These are phyloP conservation scores for Whalleya microplaca DNA, from an alignment of 2,329 filamentous ascomycete species.

Conservation along the genomic window DNA sequence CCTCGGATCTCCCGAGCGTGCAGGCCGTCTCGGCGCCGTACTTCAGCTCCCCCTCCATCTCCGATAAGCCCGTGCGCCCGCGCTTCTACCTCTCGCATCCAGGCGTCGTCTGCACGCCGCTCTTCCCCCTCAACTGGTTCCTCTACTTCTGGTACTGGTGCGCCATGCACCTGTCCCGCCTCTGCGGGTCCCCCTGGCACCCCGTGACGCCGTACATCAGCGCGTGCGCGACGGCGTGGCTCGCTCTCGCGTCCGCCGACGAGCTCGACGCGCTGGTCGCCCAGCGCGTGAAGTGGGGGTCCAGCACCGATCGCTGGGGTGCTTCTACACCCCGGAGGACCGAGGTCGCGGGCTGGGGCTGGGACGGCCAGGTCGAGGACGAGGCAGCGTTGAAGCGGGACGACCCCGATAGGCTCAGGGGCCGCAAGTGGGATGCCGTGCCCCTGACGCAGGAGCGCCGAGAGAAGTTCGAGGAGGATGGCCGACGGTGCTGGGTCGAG, in stretches of 20 bases:
- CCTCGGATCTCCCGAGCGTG: constrained; percentile 68
- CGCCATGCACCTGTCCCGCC: constrained; percentile 72
- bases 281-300: constrained; percentile 80
- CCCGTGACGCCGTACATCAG: constrained; percentile 74
- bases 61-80: constrained; percentile 47
- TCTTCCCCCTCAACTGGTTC: constrained; percentile 74
- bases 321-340: constrained; percentile 70
- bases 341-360: constrained; percentile 87
- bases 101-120: constrained; percentile 80
- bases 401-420: constrained; percentile 55
- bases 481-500: constrained; percentile 65
- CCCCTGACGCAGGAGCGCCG: constrained; percentile 65
- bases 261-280: constrained; percentile 60
- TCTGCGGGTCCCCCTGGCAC: constrained; percentile 89
- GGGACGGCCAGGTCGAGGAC: constrained; percentile 60
- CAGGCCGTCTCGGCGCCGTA: constrained; percentile 60
- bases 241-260: constrained; percentile 70
- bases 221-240: constrained; percentile 76
- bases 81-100: constrained; percentile 82
- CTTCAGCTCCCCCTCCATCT: constrained; percentile 44
- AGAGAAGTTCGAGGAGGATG: constrained; percentile 64
- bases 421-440: constrained; percentile 60
- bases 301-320: constrained; percentile 59
- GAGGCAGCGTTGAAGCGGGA: constrained; percentile 46
- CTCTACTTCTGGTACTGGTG: constrained; percentile 71